Percentiles rank a stretch among this genome's conserved stretches.
Conservation (phyloP, 2,329 filamentous ascomycete genomes). For the Stemphylium lycopersici region DNA sequence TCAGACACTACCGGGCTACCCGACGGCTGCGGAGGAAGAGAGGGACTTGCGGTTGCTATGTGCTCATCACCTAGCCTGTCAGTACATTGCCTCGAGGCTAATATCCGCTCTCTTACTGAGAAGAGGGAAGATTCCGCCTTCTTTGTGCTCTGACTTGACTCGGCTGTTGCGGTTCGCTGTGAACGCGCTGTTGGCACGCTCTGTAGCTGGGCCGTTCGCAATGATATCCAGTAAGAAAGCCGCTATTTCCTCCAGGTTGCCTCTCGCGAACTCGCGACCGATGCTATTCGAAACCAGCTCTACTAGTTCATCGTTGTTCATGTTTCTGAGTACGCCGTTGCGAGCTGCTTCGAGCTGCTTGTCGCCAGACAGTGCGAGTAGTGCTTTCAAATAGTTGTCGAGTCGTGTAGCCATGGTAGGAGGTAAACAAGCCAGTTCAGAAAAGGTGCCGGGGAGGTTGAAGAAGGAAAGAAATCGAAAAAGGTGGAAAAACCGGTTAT, state of each 20-base stretch:
- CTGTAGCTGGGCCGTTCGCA: neutral
- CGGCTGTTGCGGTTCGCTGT: too few species aligned
- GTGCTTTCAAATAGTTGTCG: neutral
- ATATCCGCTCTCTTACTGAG: too few species aligned
- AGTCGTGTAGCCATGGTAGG: neutral
- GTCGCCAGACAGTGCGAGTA: slow-evolving; percentile 2
- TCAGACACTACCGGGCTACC: too few species aligned
- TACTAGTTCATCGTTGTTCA: neutral
- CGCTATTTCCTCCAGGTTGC: neutral
- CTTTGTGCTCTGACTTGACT: neutral
- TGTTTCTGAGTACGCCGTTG: neutral
- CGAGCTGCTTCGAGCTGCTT: neutral
- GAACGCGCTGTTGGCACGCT: too few species aligned
- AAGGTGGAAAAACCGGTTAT: too few species aligned
- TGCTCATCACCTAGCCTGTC: too few species aligned
- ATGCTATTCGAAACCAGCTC: neutral
- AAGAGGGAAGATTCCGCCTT: too few species aligned
- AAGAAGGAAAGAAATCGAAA: too few species aligned
- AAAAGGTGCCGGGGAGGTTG: too few species aligned
- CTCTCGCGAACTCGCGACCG: neutral
- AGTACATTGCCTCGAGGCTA: too few species aligned
- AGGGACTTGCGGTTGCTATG: too few species aligned
- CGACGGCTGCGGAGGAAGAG: too few species aligned
- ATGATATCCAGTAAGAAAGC: neutral
- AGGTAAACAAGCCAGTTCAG: neutral